These are phyloP conservation scores for Crataegus laevigata DNA, from an alignment of 306 rosid genomes.

Conservation along the genomic window DNA sequence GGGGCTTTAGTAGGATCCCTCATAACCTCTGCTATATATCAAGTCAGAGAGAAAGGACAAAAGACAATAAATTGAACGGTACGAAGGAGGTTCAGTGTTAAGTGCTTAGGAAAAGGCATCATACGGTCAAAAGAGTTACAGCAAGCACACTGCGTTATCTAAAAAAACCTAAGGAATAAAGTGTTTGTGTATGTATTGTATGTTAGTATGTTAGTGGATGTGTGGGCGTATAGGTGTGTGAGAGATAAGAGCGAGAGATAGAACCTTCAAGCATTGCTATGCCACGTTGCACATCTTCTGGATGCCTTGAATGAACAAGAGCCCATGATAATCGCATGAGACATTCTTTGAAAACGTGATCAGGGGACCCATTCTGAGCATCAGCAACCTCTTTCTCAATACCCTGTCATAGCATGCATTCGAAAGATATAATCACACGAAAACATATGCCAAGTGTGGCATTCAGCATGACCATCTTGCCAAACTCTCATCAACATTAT, in stretches of 20 bases:
- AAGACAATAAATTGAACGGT: not conserved
- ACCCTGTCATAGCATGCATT: slow-evolving; percentile 37
- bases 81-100: not conserved
- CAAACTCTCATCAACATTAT: not conserved
- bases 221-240: not conserved
- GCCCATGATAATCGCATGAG: slow-evolving; percentile 87
- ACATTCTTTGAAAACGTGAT: slow-evolving; percentile 51
- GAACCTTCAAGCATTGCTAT: slow-evolving; percentile 90
- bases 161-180: not conserved
- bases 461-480: not conserved
- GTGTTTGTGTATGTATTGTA: not conserved
- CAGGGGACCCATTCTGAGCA: slow-evolving; percentile 50
- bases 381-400: slow-evolving; percentile 82
- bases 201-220: not conserved
- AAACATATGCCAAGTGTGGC: not conserved
- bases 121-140: not conserved
- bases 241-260: not conserved
- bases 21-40: slow-evolving; percentile 49
- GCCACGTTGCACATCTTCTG: slow-evolving; percentile 86
- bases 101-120: not conserved
- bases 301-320: slow-evolving; percentile 78
- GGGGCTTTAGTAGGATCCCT: slow-evolving; percentile 30
- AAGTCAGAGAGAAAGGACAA: not conserved
- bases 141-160: not conserved
- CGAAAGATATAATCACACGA: not conserved